Evolutionary conservation across 108 stramenopile species (phyloP).

Genomic region (Cyclotella atomus): DNA sequence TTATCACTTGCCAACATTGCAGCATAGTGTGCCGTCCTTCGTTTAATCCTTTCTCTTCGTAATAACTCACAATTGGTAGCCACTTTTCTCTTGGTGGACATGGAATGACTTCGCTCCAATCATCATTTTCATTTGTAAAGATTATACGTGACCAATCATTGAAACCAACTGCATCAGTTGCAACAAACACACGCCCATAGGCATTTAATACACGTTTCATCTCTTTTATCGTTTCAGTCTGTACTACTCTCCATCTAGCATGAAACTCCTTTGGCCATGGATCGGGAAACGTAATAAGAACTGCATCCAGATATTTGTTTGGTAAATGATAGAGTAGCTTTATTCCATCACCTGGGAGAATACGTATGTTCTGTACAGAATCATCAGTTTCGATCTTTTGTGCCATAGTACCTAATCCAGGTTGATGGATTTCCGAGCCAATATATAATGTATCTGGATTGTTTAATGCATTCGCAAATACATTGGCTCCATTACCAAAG

Average conservation of each 20-base stretch:
- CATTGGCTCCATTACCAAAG: conserved; percentile 72
- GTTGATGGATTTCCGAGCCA: conserved; percentile 69
- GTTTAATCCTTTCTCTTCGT: conserved; percentile 75
- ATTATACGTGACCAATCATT: conserved; percentile 56
- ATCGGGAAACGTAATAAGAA: conserved; percentile 79
- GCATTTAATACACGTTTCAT: conserved; percentile 56
- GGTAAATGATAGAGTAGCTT: conserved; percentile 65
- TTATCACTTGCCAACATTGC: conserved; percentile 54
- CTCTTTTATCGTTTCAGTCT: conserved; percentile 47
- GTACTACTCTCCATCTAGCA: conserved; percentile 58
- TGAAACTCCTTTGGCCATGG: conserved; percentile 65
- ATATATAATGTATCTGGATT: conserved; percentile 51
- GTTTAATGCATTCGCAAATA: conserved; percentile 53
- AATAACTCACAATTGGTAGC: conserved; percentile 72
- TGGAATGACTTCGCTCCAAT: conserved; percentile 51
- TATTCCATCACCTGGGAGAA: conserved; percentile 70
- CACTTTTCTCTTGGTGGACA: conserved; percentile 63
- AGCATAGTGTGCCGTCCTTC: conserved; percentile 62
- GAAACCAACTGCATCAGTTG: conserved; percentile 73
- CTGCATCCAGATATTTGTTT: conserved; percentile 42
- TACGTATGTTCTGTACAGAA: conserved; percentile 60
- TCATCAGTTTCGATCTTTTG: conserved; percentile 32
- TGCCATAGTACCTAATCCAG: conserved; percentile 55
- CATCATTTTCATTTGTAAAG: conserved; percentile 23
- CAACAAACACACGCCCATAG: conserved; percentile 63